A percentile compares a stretch with the other conserved stretches of the same genome.
Conservation (phyloP, 176 grass and related monocot species). For the Avena insularis region DNA sequence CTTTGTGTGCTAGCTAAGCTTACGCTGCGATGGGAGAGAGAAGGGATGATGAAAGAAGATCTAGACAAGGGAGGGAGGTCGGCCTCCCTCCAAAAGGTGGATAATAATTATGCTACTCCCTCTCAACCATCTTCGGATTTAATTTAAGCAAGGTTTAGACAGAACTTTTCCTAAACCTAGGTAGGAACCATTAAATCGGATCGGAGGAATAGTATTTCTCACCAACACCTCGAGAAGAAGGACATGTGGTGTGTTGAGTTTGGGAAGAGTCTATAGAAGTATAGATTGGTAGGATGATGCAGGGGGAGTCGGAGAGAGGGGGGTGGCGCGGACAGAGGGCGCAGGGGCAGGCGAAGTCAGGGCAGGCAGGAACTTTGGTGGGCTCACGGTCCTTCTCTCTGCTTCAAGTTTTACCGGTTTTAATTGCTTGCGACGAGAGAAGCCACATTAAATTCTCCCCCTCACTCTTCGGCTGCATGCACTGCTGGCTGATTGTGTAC, state of each 20-base stretch:
- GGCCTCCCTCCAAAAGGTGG: constrained; percentile 16
- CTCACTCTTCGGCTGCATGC: not conserved
- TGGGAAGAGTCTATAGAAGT: not conserved
- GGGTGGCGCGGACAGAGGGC: constrained; percentile 44
- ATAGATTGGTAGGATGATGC: constrained; percentile 59
- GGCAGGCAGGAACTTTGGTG: constrained; percentile 40
- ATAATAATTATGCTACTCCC: constrained; percentile 17
- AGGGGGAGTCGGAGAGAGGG: not conserved
- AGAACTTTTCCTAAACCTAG: too few relatives aligned
- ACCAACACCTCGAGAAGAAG: constrained; percentile 42
- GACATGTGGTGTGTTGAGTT: constrained; percentile 25
- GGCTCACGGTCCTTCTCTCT: constrained; percentile 33
- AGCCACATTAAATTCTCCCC: constrained; percentile 42
- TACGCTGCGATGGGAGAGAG: constrained; percentile 23
- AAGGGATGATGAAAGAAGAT: constrained; percentile 39
- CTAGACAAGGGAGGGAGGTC: not conserved
- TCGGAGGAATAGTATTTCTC: not conserved
- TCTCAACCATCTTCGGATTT: too few relatives aligned
- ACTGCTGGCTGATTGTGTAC: constrained; percentile 40
- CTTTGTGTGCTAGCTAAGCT: constrained; percentile 58
- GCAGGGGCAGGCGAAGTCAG: constrained; percentile 41
- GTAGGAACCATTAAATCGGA: too few relatives aligned
- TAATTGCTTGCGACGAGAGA: constrained; percentile 37
- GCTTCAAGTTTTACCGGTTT: constrained; percentile 29
- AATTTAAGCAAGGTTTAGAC: too few relatives aligned